Conservation (phyloP, 805 yeast genomes). For the Lachancea cidri region DNA sequence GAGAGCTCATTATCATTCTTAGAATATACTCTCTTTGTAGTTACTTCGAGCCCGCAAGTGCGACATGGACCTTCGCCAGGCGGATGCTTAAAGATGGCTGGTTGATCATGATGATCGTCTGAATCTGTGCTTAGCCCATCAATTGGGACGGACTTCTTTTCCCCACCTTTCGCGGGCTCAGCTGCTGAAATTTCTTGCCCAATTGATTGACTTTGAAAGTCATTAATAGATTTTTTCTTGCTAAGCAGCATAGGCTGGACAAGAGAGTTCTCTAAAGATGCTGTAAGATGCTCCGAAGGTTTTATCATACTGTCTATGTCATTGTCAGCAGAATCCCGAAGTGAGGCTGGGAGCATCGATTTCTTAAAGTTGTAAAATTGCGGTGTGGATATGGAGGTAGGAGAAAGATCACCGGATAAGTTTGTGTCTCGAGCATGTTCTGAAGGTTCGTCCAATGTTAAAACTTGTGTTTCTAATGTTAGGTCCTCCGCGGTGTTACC, state of each 20-base stretch:
- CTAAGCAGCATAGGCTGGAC: conserved; percentile 1
- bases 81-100: conserved; percentile 27
- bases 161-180: not conserved
- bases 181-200: not conserved
- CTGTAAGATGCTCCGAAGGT: conserved; percentile 1
- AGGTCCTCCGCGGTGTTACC: not conserved
- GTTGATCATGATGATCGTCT: not conserved
- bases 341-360: not conserved
- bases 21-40: conserved; percentile 70
- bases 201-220: not conserved
- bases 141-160: not conserved
- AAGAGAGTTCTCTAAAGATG: conserved; percentile 1
- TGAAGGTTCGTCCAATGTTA: not conserved
- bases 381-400: conserved; percentile 19
- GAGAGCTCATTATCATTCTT: conserved; percentile 59
- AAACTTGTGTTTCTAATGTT: not conserved
- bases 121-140: not conserved
- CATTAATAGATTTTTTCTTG: not conserved
- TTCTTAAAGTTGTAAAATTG: conserved; percentile 19
- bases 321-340: not conserved
- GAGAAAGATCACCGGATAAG: conserved; percentile 3
- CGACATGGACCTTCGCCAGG: conserved; percentile 84
- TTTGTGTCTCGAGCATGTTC: not conserved
- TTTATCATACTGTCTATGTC: not conserved
- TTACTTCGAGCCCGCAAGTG: conserved; percentile 53